Percentiles rank a stretch among this genome's conserved stretches.
Conservation (phyloP, 345 rosid species). For the Eutrema japonicum region DNA sequence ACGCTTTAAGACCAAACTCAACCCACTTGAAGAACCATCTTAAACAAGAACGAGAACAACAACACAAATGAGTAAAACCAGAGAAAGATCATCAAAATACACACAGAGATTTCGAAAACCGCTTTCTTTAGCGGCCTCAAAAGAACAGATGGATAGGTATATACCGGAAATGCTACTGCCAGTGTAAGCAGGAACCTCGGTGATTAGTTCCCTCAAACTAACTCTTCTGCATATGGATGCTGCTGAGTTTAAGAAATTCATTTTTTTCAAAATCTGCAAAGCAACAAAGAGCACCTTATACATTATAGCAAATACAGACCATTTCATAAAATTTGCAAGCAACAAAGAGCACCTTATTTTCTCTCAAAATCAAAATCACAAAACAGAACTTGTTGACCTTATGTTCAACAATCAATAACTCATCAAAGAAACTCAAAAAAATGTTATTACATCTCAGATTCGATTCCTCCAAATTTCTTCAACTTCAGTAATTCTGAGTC, state of each 20-base stretch:
- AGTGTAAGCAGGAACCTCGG: slow-evolving; percentile 49
- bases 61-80: slow-evolving; percentile 1
- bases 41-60: neutral
- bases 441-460: neutral
- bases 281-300: slow-evolving; percentile 2
- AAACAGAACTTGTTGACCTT: neutral
- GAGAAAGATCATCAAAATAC: neutral
- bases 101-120: neutral
- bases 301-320: neutral
- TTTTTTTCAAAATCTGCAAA: slow-evolving; percentile 35
- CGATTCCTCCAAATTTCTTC: slow-evolving; percentile 13
- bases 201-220: slow-evolving; percentile 53
- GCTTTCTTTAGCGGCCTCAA: neutral
- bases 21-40: slow-evolving; percentile 66
- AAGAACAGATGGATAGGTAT: neutral
- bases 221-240: slow-evolving; percentile 54
- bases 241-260: slow-evolving; percentile 45
- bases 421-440: neutral
- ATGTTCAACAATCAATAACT: neutral
- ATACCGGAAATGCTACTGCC: slow-evolving; percentile 53
- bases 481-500: neutral
- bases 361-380: neutral
- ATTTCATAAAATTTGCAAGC: neutral
- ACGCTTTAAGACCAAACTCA: slow-evolving; percentile 70
- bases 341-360: neutral